These are phyloP conservation scores for Sphagnurus paluster DNA, from an alignment of 1,284 basidiomycete genomes.

Conservation along the genomic window DNA sequence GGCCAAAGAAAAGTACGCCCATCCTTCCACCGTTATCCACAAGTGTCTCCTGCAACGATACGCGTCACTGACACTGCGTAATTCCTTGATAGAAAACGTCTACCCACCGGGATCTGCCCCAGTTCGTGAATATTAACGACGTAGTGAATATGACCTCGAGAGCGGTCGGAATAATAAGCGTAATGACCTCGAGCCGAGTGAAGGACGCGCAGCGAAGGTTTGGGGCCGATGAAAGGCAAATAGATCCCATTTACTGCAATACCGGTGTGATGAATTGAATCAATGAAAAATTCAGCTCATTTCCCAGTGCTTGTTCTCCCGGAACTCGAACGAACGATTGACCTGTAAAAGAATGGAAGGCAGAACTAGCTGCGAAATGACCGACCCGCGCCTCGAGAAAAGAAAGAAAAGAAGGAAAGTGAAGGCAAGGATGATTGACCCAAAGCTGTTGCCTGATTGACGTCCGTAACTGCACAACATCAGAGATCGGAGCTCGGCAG, in stretches of 20 bases:
- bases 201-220: conserved; percentile 70
- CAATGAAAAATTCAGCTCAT: conserved; percentile 17
- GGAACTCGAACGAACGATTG: conserved; percentile 4
- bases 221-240: conserved; percentile 69
- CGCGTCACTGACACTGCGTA: background rate
- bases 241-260: conserved; percentile 35
- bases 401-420: conserved; percentile 2
- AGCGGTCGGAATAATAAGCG: conserved; percentile 61
- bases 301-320: conserved; percentile 8
- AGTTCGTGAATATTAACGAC: conserved; percentile 49
- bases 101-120: conserved; percentile 56
- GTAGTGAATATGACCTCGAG: conserved; percentile 62
- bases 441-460: background rate
- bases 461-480: no score
- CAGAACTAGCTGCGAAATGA: conserved; percentile 32
- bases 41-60: conserved; percentile 46
- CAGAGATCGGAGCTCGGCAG: no score
- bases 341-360: conserved; percentile 32
- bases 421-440: background rate
- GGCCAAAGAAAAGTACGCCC: conserved; percentile 57
- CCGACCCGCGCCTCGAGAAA: conserved; percentile 15
- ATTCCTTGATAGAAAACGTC: background rate
- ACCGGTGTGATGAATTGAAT: conserved; percentile 10
- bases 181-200: conserved; percentile 43
- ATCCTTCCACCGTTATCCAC: conserved; percentile 61